phyloP scores from a whole-genome alignment of 805 yeast genomes.

The Trichomonascus vanleenenianus region DNA sequence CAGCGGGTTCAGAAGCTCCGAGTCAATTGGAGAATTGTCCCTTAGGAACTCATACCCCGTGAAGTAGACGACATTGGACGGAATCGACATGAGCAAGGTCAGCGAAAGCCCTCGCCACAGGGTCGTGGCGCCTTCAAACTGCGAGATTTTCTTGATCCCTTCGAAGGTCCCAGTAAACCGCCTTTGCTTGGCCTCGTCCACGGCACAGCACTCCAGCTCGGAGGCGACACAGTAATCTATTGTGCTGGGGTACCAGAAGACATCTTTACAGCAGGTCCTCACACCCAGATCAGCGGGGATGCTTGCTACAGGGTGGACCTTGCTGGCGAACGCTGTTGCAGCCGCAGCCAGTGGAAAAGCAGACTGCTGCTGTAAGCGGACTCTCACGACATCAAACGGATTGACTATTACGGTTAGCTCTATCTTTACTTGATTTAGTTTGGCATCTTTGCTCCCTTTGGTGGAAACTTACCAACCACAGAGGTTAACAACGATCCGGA shows the following conservation, averaged over 20 bases:
- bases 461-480: constrained; percentile 22
- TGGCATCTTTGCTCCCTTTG: background rate
- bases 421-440: background rate
- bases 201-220: constrained; percentile 27
- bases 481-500: constrained; percentile 36
- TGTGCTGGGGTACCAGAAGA: constrained; percentile 31
- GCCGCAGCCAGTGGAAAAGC: constrained; percentile 15
- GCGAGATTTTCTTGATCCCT: constrained; percentile 58
- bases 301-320: constrained; percentile 16
- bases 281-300: constrained; percentile 29
- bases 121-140: constrained; percentile 66
- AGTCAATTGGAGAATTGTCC: constrained; percentile 55
- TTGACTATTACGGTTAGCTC: constrained; percentile 23
- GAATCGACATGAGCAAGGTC: constrained; percentile 78
- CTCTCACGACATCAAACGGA: constrained; percentile 38
- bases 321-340: constrained; percentile 54
- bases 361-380: constrained; percentile 35
- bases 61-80: constrained; percentile 88
- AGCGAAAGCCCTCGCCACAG: constrained; percentile 86
- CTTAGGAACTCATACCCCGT: constrained; percentile 86
- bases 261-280: constrained; percentile 33
- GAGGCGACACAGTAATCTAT: constrained; percentile 32
- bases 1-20: constrained; percentile 54
- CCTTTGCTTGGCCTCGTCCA: constrained; percentile 33
- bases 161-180: constrained; percentile 61